Conservation (phyloP, 805 yeast genomes). For the Cyberlindnera maclurae region DNA sequence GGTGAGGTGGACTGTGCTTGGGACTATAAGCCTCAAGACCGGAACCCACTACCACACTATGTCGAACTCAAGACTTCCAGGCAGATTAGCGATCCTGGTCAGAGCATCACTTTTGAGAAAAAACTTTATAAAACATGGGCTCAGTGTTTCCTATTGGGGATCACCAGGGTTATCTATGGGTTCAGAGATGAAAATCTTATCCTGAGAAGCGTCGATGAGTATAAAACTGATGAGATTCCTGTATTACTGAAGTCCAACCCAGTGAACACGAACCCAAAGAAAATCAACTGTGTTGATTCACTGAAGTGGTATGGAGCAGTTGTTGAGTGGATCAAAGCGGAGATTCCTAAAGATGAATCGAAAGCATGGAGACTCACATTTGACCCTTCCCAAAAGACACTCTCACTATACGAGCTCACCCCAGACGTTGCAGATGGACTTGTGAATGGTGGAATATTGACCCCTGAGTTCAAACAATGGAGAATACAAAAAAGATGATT, state of each 20-base stretch:
- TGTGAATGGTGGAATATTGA: slow-evolving; percentile 37
- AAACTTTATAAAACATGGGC: slow-evolving; percentile 86
- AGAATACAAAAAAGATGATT: slow-evolving; percentile 24
- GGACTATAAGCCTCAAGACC: slow-evolving; percentile 61
- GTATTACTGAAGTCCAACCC: slow-evolving; percentile 49
- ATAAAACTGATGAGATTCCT: slow-evolving; percentile 73
- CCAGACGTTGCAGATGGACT: slow-evolving; percentile 30
- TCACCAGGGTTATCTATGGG: slow-evolving; percentile 76
- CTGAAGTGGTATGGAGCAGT: slow-evolving; percentile 83
- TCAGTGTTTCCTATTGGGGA: slow-evolving; percentile 83
- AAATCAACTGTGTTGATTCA: slow-evolving; percentile 68
- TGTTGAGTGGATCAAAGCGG: slow-evolving; percentile 64
- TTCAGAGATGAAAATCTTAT: slow-evolving; percentile 69
- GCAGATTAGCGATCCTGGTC: slow-evolving; percentile 46
- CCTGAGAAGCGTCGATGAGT: slow-evolving; percentile 68
- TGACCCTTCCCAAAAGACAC: slow-evolving; percentile 46
- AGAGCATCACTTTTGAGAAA: slow-evolving; percentile 61
- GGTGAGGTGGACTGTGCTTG: slow-evolving; percentile 92
- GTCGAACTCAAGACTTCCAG: slow-evolving; percentile 76
- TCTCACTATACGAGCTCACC: slow-evolving; percentile 43
- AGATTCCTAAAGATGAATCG: slow-evolving; percentile 46
- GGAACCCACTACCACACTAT: slow-evolving; percentile 52
- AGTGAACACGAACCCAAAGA: slow-evolving; percentile 31
- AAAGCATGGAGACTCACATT: slow-evolving; percentile 50
- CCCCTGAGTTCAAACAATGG: slow-evolving; percentile 49